Evolutionary conservation across 768 basidiomycete genomes (phyloP), one percentile per base, ranked within the genome.

Genomic region (Boletus rubropictus): DNA sequence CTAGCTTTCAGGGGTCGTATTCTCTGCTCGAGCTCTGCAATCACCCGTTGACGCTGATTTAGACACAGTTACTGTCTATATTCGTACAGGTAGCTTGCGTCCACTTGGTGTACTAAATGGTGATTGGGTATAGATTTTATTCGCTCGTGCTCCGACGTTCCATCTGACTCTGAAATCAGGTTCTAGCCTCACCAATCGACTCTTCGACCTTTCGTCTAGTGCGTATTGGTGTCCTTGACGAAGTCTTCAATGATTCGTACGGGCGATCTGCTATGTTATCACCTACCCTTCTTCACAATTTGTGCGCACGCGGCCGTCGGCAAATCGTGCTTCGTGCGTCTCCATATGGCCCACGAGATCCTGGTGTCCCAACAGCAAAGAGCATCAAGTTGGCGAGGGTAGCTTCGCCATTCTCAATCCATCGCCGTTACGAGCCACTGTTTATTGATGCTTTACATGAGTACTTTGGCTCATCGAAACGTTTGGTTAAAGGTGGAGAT

Each of bases 301-400:
- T 81, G 48, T 67, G 65, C 48, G 53, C 57, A 17, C 62, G 65
- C 27, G 58, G 59, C 35, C 38, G 53, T 33, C 48, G 48, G 15
- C 52, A 59, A 36, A 62, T 80, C 18, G 51, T 60, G 22, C 59
- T 85, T 39, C 70, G 69, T 4, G 64, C 78, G 4, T 81, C 78
- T 49, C 81, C 85, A 5, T 83, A 85, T 54, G 82, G 82, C 12
- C 72, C 77, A 9, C 67, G 70, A 5, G 66, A 70, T 44, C 83
- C 83, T 24, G 65, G 73, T 7, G 70, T 92, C 24, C 89, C 91
- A 3, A 77, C 67, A 17, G 92, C 91, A 7, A 71, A 69, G 44
- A 69, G 78, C 1, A 67, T 94, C 18, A 87, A 85, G 1, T 71
- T 96, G 42, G 86, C 89, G 2, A 80, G 89, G n/a, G 72, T 96